phyloP scores from a whole-genome alignment of 257 asterid genomes.

The Scutellaria galericulata region DNA sequence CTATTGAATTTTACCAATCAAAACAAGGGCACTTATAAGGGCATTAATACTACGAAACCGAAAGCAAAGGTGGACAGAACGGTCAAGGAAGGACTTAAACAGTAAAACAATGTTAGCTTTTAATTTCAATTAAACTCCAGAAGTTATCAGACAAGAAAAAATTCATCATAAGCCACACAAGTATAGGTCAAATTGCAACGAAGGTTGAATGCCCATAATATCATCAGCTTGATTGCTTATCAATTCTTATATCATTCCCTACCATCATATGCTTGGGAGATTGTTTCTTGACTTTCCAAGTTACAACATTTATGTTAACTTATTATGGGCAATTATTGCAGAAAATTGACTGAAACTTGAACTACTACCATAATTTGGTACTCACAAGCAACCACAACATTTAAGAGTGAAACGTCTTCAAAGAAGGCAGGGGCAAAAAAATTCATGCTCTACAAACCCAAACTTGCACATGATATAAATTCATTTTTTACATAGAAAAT shows the following conservation, averaged over 20 bases:
- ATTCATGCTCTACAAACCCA: too few relatives aligned
- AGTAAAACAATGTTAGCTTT: not conserved
- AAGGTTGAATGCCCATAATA: not conserved
- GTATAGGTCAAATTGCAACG: not conserved
- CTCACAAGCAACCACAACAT: not conserved
- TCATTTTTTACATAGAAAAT: too few relatives aligned
- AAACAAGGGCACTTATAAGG: not conserved
- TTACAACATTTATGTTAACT: not conserved
- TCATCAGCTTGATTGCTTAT: constrained; percentile 7
- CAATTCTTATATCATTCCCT: constrained; percentile 2
- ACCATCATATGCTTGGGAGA: not conserved
- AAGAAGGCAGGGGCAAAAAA: too few relatives aligned
- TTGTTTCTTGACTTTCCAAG: constrained; percentile 6
- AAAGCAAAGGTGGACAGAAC: constrained; percentile 4
- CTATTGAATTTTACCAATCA: not conserved
- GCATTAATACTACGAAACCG: not conserved
- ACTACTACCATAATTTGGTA: too few relatives aligned
- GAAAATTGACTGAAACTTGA: not conserved
- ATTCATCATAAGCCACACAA: constrained; percentile 4
- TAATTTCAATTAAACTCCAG: not conserved
- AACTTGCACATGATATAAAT: too few relatives aligned
- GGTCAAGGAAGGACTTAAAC: not conserved
- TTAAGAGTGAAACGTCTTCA: not conserved
- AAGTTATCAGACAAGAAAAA: not conserved
- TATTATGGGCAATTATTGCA: not conserved